Base-by-base conservation (phyloP, 2,329 filamentous ascomycete species). In the Catunica adiposa region DNA sequence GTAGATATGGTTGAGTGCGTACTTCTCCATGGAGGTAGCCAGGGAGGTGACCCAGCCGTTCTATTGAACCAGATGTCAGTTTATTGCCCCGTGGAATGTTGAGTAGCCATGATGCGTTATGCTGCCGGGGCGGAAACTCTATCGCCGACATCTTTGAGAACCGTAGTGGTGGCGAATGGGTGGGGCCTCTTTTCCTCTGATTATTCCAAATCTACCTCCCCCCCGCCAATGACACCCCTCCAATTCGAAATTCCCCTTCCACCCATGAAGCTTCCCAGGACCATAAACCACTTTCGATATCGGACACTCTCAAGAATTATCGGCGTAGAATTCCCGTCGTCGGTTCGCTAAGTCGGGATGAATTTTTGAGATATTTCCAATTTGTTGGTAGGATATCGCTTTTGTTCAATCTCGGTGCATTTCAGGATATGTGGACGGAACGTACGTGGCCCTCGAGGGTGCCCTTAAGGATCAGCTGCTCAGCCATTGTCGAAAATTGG, bases 11-110 rank as follows among this genome's bases (percentile, higher is more conserved):
- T 25, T 51, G 22, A 66, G 48, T 34, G 54, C 83, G 71, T 83
- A 94, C 88, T 96, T 96, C 85, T 97, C 90, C 77, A 96, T 85
- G 68, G 90, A 96, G 73, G 90, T 97, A 68, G 90, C 90, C 76
- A 97, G 81, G 78, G 82, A 89, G 76, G 90, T 97, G 78, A 97
- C 90, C 90, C 90, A 97, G 82, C 90, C 90, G 80, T 86, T 92
- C 78, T 81, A 66, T 62, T 63, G 53, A 58, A 47, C 15, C 52
- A 53, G 44, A 22, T 51, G 50, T 58, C 55, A 56, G 57, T 48
- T 54, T 42, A 54, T 58, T 52, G 52, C 51, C 51, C 56, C 48
- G 53, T 56, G 34, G 53, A 15, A 51, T 54, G 26, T 52, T 48
- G 29, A 34, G 11, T 34, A 34, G 11, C 29, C 29, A 5, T 5